Base-by-base conservation (phyloP, 2,329 filamentous ascomycete species). In the Davidsoniella neocaledoniae region DNA sequence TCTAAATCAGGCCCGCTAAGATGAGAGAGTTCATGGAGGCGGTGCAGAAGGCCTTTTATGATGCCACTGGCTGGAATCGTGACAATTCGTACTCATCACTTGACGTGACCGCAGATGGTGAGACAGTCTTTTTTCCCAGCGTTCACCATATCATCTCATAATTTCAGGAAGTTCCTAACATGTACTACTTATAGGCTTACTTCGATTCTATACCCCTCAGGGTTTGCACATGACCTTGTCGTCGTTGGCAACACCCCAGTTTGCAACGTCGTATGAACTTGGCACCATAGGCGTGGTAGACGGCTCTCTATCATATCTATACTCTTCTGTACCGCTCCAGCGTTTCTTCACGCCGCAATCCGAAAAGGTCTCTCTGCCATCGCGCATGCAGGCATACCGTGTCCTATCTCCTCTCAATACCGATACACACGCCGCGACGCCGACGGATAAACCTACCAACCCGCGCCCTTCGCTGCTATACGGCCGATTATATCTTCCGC, bases 11-110 rank as follows among this genome's bases (percentile, higher is more conserved):
- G 12, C 6, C 29, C 29, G 8, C 29, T 12, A 53, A 53, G 49
- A 95, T 95, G 88, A 80, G 91, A 69, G 83, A 88, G 68, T 95
- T 94, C 71, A 94, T 95, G 86, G 87, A 94, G 68, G 90, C 93
- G 70, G 82, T 95, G 69, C 86, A 94, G 67, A 76, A 83, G 67
- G 84, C 86, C 60, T 95, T 94, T 68, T 85, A 86, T 64, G 74
- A 83, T 62, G 81, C 83, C 51, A 88, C 87, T 43, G 76, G 82
- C 63, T 95, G 88, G 88, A 84, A 88, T 62, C 74, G 79, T 60
- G 86, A 95, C 70, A 94, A 94, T 66, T 91, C 85, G 54, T 95
- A 95, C 68, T 81, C 85, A 57, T 78, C 81, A 56, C 71, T 95
- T 60, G 94, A 87, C 58, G 79, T 82, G 52, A 93, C 86, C 3